These are phyloP conservation scores for Sporothrix humicola DNA, from an alignment of 2,329 filamentous ascomycete species.

Conservation along the genomic window DNA sequence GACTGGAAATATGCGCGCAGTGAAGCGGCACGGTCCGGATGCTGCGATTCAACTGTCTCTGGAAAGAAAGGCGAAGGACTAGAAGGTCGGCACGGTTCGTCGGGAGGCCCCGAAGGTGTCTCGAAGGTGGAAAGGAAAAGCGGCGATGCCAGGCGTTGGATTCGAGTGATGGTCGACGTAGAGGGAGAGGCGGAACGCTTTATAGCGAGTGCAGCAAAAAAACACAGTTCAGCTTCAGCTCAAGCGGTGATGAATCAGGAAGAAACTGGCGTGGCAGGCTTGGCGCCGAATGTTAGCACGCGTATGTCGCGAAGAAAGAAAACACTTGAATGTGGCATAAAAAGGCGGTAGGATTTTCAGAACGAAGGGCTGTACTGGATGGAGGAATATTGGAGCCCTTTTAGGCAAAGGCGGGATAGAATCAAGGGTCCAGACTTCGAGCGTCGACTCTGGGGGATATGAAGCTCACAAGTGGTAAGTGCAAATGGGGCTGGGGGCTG, in stretches of 20 bases:
- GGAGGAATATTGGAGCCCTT: constrained; percentile 13
- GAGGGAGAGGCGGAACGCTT: neutral
- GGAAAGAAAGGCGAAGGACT: neutral
- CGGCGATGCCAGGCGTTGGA: neutral
- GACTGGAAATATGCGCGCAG: constrained; percentile 11
- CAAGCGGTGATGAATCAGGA: neutral
- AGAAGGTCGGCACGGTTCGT: neutral
- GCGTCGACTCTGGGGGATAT: neutral
- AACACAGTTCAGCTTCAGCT: neutral
- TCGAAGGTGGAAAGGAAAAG: neutral
- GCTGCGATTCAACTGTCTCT: neutral
- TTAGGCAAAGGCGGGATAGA: constrained; percentile 16
- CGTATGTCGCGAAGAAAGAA: neutral
- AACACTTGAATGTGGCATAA: neutral
- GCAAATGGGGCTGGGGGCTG: constrained; percentile 10
- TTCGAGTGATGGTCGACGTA: neutral
- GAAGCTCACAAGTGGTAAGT: constrained; percentile 11
- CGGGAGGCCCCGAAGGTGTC: constrained; percentile 7
- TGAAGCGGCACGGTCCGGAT: constrained; percentile 20
- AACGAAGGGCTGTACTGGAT: neutral
- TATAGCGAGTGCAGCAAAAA: neutral
- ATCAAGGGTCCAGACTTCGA: neutral
- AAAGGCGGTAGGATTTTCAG: constrained; percentile 16
- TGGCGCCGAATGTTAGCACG: constrained; percentile 23
- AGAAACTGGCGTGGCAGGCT: constrained; percentile 16